phyloP scores from a whole-genome alignment of 768 basidiomycete species.

The Phaffia tasmanica region DNA sequence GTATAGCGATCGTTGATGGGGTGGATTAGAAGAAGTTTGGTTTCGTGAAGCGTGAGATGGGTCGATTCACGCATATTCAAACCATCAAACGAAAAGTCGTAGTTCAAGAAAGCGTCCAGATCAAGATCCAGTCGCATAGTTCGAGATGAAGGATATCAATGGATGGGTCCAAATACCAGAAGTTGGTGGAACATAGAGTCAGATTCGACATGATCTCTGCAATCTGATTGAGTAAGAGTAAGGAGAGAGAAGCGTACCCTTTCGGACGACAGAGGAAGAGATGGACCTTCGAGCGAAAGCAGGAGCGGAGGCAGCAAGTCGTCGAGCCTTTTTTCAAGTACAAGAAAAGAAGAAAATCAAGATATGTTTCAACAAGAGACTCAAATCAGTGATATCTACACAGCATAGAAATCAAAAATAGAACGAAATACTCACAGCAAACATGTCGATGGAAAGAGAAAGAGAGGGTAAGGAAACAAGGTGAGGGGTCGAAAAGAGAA shows the following conservation, averaged over 20 bases:
- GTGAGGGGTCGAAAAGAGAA: not conserved
- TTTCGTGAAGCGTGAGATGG: not conserved
- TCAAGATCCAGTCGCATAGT: not conserved
- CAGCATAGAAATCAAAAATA: too few species aligned
- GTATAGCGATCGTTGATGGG: too few species aligned
- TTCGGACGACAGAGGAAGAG: slow-evolving; percentile 35
- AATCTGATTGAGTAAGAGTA: not conserved
- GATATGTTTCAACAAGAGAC: too few species aligned
- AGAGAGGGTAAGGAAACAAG: not conserved
- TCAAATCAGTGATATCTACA: too few species aligned
- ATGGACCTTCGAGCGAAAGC: slow-evolving; percentile 37
- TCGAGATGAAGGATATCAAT: slow-evolving; percentile 21
- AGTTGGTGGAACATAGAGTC: not conserved
- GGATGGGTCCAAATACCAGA: not conserved
- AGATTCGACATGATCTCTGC: not conserved
- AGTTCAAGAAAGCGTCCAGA: not conserved
- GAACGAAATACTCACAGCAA: too few species aligned
- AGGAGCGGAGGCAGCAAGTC: slow-evolving; percentile 24
- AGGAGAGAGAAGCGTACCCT: slow-evolving; percentile 35
- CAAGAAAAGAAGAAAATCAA: too few species aligned
- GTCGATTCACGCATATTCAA: slow-evolving; percentile 4
- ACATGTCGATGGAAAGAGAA: too few species aligned
- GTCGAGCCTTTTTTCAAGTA: too few species aligned
- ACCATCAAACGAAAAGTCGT: not conserved
- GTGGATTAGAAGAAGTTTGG: too few species aligned